These are phyloP conservation scores for Phytophthora pistaciae DNA, from an alignment of 352 stramenopile species.

Conservation along the genomic window DNA sequence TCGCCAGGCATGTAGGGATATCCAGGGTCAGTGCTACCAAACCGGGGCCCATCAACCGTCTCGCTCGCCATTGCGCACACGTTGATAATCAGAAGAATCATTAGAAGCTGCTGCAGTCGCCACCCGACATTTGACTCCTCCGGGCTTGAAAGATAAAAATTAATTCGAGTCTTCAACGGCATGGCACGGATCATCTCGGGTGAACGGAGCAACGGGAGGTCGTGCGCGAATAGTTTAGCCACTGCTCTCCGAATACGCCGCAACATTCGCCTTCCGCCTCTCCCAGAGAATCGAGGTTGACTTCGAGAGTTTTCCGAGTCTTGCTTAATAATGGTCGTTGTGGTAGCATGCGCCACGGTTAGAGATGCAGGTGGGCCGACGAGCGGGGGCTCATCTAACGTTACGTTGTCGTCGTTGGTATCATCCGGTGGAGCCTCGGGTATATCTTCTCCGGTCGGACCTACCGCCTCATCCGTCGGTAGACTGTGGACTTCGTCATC, in stretches of 20 bases:
- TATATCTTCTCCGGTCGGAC: neutral
- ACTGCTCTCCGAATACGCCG: conserved; percentile 12
- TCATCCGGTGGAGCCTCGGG: neutral
- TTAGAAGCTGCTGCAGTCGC: conserved; percentile 44
- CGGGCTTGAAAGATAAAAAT: conserved; percentile 51
- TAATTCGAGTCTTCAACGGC: conserved; percentile 31
- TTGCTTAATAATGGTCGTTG: conserved; percentile 5
- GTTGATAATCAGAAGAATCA: conserved; percentile 51
- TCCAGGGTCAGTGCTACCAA: conserved; percentile 44
- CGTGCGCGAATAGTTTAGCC: conserved; percentile 7
- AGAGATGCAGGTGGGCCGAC: neutral
- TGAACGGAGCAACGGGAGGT: conserved; percentile 26
- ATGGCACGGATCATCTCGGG: conserved; percentile 41
- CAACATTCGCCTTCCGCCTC: neutral
- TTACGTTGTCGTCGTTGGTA: neutral
- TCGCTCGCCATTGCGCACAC: conserved; percentile 47
- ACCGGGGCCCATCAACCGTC: conserved; percentile 65
- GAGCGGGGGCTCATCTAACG: neutral
- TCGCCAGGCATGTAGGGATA: conserved; percentile 55
- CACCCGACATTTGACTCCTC: conserved; percentile 55
- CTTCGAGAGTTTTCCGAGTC: neutral
- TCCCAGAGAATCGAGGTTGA: neutral
- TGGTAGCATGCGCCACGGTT: neutral
- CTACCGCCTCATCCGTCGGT: neutral
- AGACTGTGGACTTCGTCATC: conserved; percentile 1